phyloP scores from a whole-genome alignment of 345 rosid genomes.

The Melaleuca quinquenervia region DNA sequence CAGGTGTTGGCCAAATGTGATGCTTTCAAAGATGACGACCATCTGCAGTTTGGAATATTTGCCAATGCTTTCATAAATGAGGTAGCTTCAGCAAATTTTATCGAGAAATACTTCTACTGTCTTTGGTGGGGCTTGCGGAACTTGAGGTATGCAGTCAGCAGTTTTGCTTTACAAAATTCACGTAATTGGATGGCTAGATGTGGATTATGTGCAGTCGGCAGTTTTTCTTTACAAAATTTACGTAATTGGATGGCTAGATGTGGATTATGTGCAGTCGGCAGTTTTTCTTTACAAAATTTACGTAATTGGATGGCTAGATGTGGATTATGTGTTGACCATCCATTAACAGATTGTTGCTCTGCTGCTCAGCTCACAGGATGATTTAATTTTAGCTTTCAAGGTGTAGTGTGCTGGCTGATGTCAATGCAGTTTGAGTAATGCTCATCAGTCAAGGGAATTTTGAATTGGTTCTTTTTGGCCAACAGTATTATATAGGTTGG shows the following conservation, averaged over 20 bases:
- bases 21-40: conserved; percentile 26
- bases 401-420: background rate
- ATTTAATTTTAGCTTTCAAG: background rate
- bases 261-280: background rate
- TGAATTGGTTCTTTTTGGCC: background rate
- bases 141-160: conserved; percentile 30
- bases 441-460: background rate
- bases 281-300: background rate
- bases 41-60: conserved; percentile 67
- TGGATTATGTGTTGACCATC: background rate
- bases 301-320: background rate
- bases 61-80: conserved; percentile 55
- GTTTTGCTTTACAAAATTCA: background rate
- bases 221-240: background rate
- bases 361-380: background rate
- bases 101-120: conserved; percentile 65
- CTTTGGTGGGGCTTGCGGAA: conserved; percentile 91
- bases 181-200: background rate
- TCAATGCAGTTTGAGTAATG: background rate
- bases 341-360: background rate
- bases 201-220: background rate
- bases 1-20: conserved; percentile 36
- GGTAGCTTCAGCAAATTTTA: conserved; percentile 44
- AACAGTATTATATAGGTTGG: background rate
- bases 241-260: background rate